Percentiles rank a stretch among this genome's conserved stretches.
phyloP scores from a whole-genome alignment of 768 basidiomycete genomes.

The Leccinum fibrillosum region DNA sequence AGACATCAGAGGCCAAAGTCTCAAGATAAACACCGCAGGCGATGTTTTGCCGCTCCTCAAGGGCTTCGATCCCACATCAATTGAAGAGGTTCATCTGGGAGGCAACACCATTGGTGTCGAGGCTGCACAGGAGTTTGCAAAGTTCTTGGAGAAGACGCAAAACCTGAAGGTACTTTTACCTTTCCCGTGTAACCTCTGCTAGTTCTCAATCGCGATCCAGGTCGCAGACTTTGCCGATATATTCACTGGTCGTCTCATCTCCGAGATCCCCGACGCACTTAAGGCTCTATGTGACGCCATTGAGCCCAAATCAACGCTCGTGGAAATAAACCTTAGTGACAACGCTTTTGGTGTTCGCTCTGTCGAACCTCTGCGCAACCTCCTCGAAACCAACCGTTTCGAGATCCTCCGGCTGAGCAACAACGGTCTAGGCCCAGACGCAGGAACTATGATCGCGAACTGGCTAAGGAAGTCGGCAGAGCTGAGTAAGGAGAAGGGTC shows the following conservation, averaged over 20 bases:
- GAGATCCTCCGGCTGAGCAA: slow-evolving; percentile 90
- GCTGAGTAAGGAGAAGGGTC: slow-evolving; percentile 61
- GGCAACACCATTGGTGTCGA: slow-evolving; percentile 94
- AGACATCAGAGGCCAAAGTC: slow-evolving; percentile 32
- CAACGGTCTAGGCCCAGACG: slow-evolving; percentile 92
- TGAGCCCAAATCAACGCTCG: slow-evolving; percentile 71
- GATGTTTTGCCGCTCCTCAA: slow-evolving; percentile 75
- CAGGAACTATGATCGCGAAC: slow-evolving; percentile 80
- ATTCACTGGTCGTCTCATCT: slow-evolving; percentile 94
- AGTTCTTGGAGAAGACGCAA: slow-evolving; percentile 66
- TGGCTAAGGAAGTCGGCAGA: slow-evolving; percentile 78
- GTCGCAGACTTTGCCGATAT: slow-evolving; percentile 96
- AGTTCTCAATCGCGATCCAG: slow-evolving; percentile 40
- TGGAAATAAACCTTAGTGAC: slow-evolving; percentile 88
- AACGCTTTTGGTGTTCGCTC: slow-evolving; percentile 97
- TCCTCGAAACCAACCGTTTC: slow-evolving; percentile 78
- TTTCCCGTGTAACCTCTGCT: neutral
- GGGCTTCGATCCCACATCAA: slow-evolving; percentile 55
- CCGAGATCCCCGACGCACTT: slow-evolving; percentile 90
- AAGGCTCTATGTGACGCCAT: slow-evolving; percentile 86
- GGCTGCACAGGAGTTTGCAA: slow-evolving; percentile 80
- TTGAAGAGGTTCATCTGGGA: slow-evolving; percentile 90
- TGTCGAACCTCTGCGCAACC: slow-evolving; percentile 89
- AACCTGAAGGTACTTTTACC: slow-evolving; percentile 56
- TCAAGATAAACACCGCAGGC: slow-evolving; percentile 74